Evolutionary conservation across 163 green algal genomes (phyloP), one percentile per base, ranked within the genome.

Genomic region (Trebouxia gelatinosa): DNA sequence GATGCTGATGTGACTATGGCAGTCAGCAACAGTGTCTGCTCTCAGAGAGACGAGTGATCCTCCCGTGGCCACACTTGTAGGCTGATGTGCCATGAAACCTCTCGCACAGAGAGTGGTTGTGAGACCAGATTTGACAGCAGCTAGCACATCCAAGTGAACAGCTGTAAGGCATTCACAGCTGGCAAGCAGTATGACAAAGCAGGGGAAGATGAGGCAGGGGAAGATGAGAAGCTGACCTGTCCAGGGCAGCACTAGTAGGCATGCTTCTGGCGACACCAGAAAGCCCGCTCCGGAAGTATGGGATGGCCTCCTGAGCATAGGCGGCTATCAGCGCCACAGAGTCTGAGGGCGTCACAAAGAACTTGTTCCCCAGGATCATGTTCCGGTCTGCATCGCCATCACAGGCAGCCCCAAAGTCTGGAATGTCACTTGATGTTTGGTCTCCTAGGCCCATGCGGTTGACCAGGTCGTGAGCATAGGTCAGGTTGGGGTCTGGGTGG

Each of bases 401-500:
- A 46, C 88, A 95, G 46, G 94, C 94, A 1, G 95, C 95, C 43
- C 95, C 95, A 59, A 99, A 94, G 67, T 87, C 81, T 34, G 94
- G 92, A 35, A 74, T 82, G 81, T 74, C 83, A 13, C 6, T 28
- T 17, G 68, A 64, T 62, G 68, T 13, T 13, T 59, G 40, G 4
- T 62, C 39, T 1, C 68, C 68, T 23, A 76, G 68, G 29, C 68
- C 68, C 68, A 76, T 76, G 17, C 46, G 43, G 43, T 59, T 61
- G 62, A 98, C 95, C 79, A 99, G 90, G 71, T 98, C 95, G 59
- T 98, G 87, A 7, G 95, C 95, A 79, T 99, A 99, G 9, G 96
- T 99, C 35, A 99, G 91, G 88, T 99, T 99, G 79, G 96, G 96
- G 88, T 99, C 96, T 21, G 96, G 96, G 88, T 99, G 96, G 70